Base-by-base conservation (phyloP, 192 early-diverging fungal genomes). In the Rhizophagus sp. region DNA sequence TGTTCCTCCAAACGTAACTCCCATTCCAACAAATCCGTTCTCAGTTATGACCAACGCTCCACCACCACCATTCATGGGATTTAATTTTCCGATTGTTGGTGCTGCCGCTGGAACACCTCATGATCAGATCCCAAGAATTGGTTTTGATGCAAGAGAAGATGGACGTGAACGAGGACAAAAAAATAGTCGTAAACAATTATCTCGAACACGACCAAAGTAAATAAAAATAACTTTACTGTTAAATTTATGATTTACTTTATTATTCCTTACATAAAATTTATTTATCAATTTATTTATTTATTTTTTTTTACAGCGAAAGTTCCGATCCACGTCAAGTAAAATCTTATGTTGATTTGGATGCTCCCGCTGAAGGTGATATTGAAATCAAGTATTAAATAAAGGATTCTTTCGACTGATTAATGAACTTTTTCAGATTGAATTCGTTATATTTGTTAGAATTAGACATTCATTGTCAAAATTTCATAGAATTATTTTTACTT, bases 291-390 rank as follows among this genome's bases (percentile, higher is more conserved):
- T 3, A 52, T 52, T 17, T 1, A 5, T 57, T 22, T 57, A 2
- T 57, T 22, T 22, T 6, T 57, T 6, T 57, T 57, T 15, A 7
- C 17, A 57, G 52, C 22, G 52, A 67, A 67, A 67, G 25, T 34
- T 67, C 65, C 9, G 93, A 94, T 79, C 94, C 94, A 52, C 90
- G 96, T 13, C 89, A 91, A 64, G 88, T 97, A 66, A 93, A 93
- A 76, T 94, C 91, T 25, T 97, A 97, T 78, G 91, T 94, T 52
- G 96, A 97, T 80, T 83, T 97, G 44, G 96, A 97, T 85, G 93
- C 93, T 61, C 95, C 96, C 6, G 93, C 92, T 27, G 94, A 93
- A 66, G 91, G 90, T 30, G 92, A 91, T 57, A 86, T 90, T 72
- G 92, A 94, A 73, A 80, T 88, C 49, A 89, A 90, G 68, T 87